A percentile compares a stretch with the other conserved stretches of the same genome.
These are phyloP conservation scores for Oligophagozyma castellii DNA, from an alignment of 1,139 yeast genomes.

Conservation along the genomic window DNA sequence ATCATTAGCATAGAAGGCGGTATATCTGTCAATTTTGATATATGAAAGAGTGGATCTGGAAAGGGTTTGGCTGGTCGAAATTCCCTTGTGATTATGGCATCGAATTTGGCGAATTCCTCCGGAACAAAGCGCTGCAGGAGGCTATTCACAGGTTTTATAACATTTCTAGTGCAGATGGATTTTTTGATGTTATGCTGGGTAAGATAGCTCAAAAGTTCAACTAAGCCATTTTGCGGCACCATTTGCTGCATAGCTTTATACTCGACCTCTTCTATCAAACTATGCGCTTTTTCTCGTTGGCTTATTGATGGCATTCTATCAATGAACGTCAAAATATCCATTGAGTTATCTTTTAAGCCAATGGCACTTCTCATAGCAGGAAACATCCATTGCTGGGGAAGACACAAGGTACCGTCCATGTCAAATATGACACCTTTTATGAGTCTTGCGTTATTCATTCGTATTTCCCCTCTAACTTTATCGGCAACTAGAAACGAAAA, in stretches of 20 bases:
- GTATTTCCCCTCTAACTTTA: no score
- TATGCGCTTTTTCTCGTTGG: conserved; percentile 31
- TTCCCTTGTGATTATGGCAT: conserved; percentile 44
- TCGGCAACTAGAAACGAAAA: no score
- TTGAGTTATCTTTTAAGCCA: conserved; percentile 30
- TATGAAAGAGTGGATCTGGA: conserved; percentile 44
- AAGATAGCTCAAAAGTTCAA: conserved; percentile 24
- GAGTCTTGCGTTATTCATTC: no score
- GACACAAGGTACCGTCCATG: conserved; percentile 57
- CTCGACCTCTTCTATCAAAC: conserved; percentile 36
- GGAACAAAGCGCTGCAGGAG: conserved; percentile 32
- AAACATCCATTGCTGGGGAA: conserved; percentile 60
- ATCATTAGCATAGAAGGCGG: conserved; percentile 36
- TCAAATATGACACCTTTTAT: conserved; percentile 45
- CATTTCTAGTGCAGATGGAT: conserved; percentile 49
- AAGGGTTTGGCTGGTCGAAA: conserved; percentile 54
- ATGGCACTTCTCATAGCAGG: conserved; percentile 44
- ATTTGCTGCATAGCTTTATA: conserved; percentile 43
- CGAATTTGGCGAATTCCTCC: conserved; percentile 26
- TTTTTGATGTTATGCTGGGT: conserved; percentile 27
- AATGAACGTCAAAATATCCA: conserved; percentile 40
- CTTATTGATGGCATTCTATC: conserved; percentile 29
- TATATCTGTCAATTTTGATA: conserved; percentile 34
- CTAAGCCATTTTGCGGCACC: conserved; percentile 38
- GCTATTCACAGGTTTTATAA: conserved; percentile 33